phyloP scores from a whole-genome alignment of 768 basidiomycete genomes.

The Lactarius vividus region DNA sequence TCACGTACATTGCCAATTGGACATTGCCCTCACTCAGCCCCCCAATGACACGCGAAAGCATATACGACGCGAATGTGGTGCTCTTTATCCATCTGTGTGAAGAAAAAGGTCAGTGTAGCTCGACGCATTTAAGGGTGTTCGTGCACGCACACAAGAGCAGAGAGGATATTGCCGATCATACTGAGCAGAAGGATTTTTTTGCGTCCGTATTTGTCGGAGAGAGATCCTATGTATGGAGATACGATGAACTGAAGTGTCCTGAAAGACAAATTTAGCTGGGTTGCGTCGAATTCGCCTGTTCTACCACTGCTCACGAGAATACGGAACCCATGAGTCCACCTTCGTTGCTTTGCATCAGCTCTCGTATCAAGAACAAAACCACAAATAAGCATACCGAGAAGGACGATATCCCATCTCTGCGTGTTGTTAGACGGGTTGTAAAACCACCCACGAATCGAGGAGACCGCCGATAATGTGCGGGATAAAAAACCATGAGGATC shows the following conservation, averaged over 20 bases:
- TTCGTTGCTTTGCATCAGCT: constrained; percentile 29
- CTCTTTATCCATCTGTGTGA: constrained; percentile 80
- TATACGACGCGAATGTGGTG: constrained; percentile 85
- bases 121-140: constrained; percentile 5
- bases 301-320: constrained; percentile 73
- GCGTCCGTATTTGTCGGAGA: constrained; percentile 90
- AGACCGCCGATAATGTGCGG: constrained; percentile 64
- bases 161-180: constrained; percentile 92
- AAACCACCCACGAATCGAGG: constrained; percentile 61
- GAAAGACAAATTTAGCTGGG: constrained; percentile 5
- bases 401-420: constrained; percentile 88
- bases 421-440: constrained; percentile 60
- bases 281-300: not conserved
- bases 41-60: constrained; percentile 87
- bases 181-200: constrained; percentile 77
- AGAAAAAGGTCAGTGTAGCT: constrained; percentile 12
- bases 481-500: constrained; percentile 71
- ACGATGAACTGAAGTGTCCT: constrained; percentile 84
- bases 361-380: not conserved
- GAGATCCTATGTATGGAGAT: constrained; percentile 74
- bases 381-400: constrained; percentile 60
- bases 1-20: constrained; percentile 84
- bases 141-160: constrained; percentile 71
- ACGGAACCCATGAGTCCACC: constrained; percentile 91
- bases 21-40: constrained; percentile 97